These are phyloP conservation scores for Aspergillus japonicus DNA, from an alignment of 2,329 filamentous ascomycete genomes.

Conservation along the genomic window DNA sequence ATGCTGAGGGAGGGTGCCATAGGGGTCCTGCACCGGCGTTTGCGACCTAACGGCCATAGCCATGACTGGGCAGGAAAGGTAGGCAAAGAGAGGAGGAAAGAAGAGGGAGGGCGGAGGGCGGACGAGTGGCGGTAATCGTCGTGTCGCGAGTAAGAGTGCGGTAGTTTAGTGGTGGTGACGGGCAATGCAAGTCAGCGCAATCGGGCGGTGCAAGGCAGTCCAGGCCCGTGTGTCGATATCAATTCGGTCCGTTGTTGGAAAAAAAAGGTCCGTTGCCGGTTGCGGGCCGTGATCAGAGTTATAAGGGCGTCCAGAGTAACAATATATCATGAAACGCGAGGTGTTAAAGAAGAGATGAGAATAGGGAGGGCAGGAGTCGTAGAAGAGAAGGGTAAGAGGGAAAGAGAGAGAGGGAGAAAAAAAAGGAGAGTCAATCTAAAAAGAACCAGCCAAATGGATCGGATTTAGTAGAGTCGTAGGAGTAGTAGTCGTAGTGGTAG, in stretches of 20 bases:
- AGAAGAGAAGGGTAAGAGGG: background rate
- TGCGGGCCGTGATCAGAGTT: conserved; percentile 12
- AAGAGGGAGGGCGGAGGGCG: conserved; percentile 5
- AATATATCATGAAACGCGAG: conserved; percentile 6
- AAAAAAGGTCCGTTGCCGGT: conserved; percentile 1
- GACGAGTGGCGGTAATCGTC: conserved; percentile 4
- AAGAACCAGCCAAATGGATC: conserved; percentile 7
- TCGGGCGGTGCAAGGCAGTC: conserved; percentile 17
- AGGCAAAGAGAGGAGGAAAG: conserved; percentile 20
- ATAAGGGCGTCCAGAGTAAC: conserved; percentile 4
- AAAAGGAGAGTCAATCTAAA: conserved; percentile 12
- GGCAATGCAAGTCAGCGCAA: conserved; percentile 5
- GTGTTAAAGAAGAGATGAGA: conserved; percentile 8
- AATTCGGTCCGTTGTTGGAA: conserved; percentile 9
- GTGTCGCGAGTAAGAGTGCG: background rate
- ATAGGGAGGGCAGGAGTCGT: conserved; percentile 3
- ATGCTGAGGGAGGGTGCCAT: conserved; percentile 30
- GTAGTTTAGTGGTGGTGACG: background rate
- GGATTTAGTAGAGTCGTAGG: background rate
- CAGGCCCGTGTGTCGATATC: conserved; percentile 16
- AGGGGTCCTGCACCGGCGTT: conserved; percentile 42
- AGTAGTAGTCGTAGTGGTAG: background rate
- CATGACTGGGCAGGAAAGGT: conserved; percentile 30
- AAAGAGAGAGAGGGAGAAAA: conserved; percentile 9
- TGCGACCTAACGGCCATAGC: conserved; percentile 39